Evolutionary conservation across 179 eudicot genomes (phyloP), one percentile per base, ranked within the genome.

Genomic region (Pouteria campechiana): DNA sequence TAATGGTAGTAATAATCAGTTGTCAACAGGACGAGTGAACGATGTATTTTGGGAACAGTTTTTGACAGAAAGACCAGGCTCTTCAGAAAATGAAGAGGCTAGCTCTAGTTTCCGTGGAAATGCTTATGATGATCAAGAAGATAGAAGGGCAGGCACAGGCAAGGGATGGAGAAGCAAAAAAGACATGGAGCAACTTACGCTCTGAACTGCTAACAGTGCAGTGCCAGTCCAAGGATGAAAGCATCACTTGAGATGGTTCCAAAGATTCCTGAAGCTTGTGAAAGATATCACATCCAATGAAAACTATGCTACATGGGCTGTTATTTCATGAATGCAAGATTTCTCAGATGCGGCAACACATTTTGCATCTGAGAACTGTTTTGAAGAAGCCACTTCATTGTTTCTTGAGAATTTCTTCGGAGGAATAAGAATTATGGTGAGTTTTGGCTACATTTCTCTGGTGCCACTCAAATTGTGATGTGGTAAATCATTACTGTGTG

Each of bases 11-110:
- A n/a, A n/a, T n/a, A n/a, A n/a, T n/a, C n/a, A n/a, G n/a, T n/a
- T n/a, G n/a, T n/a, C n/a, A n/a, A n/a, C n/a, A n/a, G 65, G 51
- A 28, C 72, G 75, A 37, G 90, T 72, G 19, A 89, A 89, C 72
- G 97, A 89, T 57, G 52, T 64, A n/a, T 89, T 89, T 54, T 89
- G 97, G 97, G 97, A 89, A 59, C 97, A 89, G 60, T 89, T 89
- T 45, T 66, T 89, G 17, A 81, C 93, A 7, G 97, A 88, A 62
- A 77, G 79, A 51, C 97, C 97, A 5, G 97, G 97, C 12, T 54
- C 76, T 19, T 57, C 83, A 2, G 95, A 81, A 27, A 67, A 60
- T 32, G 95, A 84, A 66, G 93, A 85, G 66, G 83, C 95, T 5
- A 78, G 72, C 43, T 83, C 94, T 34, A 46, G 43, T 54, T 64